Percentiles rank a stretch among this genome's conserved stretches.
These are phyloP conservation scores for Pyricularia sp. DNA, from an alignment of 2,329 filamentous ascomycete genomes.

Conservation along the genomic window DNA sequence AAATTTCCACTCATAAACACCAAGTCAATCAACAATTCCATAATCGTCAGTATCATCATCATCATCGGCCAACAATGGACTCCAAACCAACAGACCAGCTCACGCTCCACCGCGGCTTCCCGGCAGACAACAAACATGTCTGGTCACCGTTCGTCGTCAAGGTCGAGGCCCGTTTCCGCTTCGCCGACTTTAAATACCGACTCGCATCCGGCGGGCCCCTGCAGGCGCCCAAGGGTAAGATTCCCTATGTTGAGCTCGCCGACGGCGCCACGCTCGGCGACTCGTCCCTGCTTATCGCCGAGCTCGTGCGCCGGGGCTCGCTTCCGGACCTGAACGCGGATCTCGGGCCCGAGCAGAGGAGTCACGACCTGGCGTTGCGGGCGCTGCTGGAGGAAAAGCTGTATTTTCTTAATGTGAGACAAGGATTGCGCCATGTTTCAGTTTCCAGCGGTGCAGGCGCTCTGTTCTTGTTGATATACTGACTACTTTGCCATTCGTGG, in stretches of 20 bases:
- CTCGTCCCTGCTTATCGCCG: slow-evolving; percentile 39
- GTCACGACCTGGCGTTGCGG: slow-evolving; percentile 37
- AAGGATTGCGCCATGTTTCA: slow-evolving; percentile 17
- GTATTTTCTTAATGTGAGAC: slow-evolving; percentile 30
- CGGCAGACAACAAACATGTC: slow-evolving; percentile 25
- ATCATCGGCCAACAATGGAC: neutral
- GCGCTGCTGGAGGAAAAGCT: slow-evolving; percentile 47
- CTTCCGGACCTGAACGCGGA: slow-evolving; percentile 34
- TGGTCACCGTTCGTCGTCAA: slow-evolving; percentile 53
- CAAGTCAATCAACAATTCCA: neutral
- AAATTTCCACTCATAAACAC: neutral
- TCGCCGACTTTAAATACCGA: slow-evolving; percentile 33
- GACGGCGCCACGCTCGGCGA: slow-evolving; percentile 26
- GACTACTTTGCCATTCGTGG: neutral
- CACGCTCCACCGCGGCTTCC: slow-evolving; percentile 38
- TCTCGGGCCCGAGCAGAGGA: slow-evolving; percentile 24
- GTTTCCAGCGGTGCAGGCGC: neutral
- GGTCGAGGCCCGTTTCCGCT: slow-evolving; percentile 46
- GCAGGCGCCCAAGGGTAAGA: slow-evolving; percentile 41
- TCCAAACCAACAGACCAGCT: slow-evolving; percentile 8
- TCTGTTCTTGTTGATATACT: neutral
- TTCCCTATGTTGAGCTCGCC: slow-evolving; percentile 39
- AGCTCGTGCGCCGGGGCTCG: slow-evolving; percentile 25
- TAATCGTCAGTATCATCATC: neutral
- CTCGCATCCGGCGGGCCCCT: slow-evolving; percentile 28